Conservation (phyloP, 1,284 basidiomycete species). For the Ceratobasidium sp. region DNA sequence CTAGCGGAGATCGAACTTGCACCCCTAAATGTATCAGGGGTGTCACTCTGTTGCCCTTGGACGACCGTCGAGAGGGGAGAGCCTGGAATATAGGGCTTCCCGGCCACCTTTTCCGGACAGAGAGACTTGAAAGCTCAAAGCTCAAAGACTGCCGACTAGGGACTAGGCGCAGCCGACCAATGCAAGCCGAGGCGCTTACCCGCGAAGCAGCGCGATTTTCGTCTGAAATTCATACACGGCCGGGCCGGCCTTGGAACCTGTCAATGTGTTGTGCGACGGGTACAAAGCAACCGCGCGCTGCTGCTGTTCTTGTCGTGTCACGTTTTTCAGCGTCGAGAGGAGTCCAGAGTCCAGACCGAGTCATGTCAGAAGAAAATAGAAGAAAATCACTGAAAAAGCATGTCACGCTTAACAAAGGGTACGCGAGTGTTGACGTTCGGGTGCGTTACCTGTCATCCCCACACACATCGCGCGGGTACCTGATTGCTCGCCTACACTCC, state of each 20-base stretch:
- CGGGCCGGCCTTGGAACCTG: background rate
- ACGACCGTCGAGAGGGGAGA: conserved; percentile 1
- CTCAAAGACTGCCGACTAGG: background rate
- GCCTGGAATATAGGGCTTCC: background rate
- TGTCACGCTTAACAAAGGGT: too few species aligned
- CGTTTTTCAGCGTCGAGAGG: conserved; percentile 3
- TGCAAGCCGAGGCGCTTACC: conserved; percentile 12
- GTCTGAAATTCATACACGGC: conserved; percentile 23
- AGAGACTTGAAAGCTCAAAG: background rate
- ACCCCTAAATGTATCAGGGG: background rate
- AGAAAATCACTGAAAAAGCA: conserved; percentile 11
- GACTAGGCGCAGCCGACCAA: background rate
- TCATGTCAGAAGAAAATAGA: background rate
- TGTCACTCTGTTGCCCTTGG: background rate
- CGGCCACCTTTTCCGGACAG: background rate
- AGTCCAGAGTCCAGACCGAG: background rate
- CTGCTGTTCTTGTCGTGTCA: background rate
- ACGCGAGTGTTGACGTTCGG: too few species aligned
- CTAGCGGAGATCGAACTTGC: background rate
- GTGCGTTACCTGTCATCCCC: background rate
- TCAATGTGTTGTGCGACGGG: background rate
- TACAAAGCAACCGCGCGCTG: background rate
- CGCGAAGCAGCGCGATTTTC: background rate
- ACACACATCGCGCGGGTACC: background rate
- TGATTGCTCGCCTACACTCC: background rate